Percentiles rank a stretch among this genome's conserved stretches.
phyloP scores from a whole-genome alignment of 2,329 filamentous ascomycete species.

The Fusarium torulosum region DNA sequence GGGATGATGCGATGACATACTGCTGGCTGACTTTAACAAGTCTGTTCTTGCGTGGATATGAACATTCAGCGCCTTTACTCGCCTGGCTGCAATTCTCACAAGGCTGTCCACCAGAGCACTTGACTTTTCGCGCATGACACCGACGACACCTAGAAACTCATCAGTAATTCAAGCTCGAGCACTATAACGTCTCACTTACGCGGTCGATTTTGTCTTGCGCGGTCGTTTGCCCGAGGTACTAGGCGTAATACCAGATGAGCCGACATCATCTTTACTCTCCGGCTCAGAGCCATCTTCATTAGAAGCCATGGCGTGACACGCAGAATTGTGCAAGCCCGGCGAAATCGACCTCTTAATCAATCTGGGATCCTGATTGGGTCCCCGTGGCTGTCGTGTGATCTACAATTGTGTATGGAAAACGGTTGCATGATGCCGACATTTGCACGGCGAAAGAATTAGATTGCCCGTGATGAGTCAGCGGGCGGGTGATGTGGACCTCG shows the following conservation, averaged over 20 bases:
- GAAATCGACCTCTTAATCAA: conserved; percentile 4
- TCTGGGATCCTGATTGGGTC: conserved; percentile 12
- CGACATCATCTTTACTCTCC: conserved; percentile 37
- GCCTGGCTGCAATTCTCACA: conserved; percentile 52
- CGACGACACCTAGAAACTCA: conserved; percentile 44
- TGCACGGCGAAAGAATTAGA: conserved; percentile 14
- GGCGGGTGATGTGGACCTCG: conserved; percentile 8
- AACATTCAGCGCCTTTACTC: conserved; percentile 49
- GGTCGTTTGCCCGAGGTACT: conserved; percentile 28
- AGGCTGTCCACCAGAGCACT: conserved; percentile 52
- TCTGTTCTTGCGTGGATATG: conserved; percentile 52
- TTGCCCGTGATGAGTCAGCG: conserved; percentile 43
- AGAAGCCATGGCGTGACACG: conserved; percentile 28
- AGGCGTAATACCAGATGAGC: conserved; percentile 20
- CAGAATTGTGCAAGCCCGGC: too few relatives aligned
- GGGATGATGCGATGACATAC: conserved; percentile 20
- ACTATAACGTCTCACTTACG: conserved; percentile 28
- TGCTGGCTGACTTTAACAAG: conserved; percentile 52
- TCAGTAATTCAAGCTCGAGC: background rate
- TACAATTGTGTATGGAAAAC: background rate
- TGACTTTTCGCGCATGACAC: conserved; percentile 53
- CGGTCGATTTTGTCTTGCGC: conserved; percentile 46
- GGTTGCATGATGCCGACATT: conserved; percentile 25
- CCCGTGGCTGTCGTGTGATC: conserved; percentile 32
- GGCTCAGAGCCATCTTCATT: conserved; percentile 37